Evolutionary conservation across 306 rosid species (phyloP), one percentile per base, ranked within the genome.

Genomic region (Cicer judaicum): DNA sequence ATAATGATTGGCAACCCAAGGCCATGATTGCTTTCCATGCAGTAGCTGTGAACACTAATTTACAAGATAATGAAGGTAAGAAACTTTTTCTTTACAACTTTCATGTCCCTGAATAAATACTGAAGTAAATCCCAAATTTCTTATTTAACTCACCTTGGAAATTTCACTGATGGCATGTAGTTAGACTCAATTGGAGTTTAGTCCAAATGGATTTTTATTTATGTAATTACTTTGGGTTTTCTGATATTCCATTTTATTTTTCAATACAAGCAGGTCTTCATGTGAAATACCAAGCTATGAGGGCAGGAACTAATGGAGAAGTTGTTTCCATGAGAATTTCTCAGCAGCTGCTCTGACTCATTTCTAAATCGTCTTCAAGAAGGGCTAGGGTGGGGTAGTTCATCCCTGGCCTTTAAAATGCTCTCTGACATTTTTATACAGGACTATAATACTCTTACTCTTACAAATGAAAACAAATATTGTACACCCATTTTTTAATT

Each of bases 1-100:
- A 77, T 3, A 80, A 78, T 52, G 97, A 94, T 77, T 94, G 96
- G 99, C 99, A 94, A 74, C 99, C 99, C 60, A 92, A 92, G 87
- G 99, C 97, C 65, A 86, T 77, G 85, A 81, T 90, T 70, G 84
- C 93, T 78, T 89, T 79, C 74, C 94, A 92, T 40, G 95, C 93
- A 12, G 99, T 94, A 78, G 97, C 97, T 15, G 99, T 94, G 78
- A 90, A 92, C 75, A 92, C 99, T 80, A 90, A 92, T 78, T 85
- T 94, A 78, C 99, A 94, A 87, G 89, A 84, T 67, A 94, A 92
- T 68, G 97, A 94, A 81, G 99, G 99, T 90, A 79, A 9, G 12
- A 57, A 78, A 53, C 14, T 16, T 75, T 42, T 68, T 41, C 70
- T 68, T 67, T 56, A 11, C 50, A 73, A 55, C 48, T 69, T 11